phyloP scores from a whole-genome alignment of 768 basidiomycete genomes.

The Pholiota microspora region DNA sequence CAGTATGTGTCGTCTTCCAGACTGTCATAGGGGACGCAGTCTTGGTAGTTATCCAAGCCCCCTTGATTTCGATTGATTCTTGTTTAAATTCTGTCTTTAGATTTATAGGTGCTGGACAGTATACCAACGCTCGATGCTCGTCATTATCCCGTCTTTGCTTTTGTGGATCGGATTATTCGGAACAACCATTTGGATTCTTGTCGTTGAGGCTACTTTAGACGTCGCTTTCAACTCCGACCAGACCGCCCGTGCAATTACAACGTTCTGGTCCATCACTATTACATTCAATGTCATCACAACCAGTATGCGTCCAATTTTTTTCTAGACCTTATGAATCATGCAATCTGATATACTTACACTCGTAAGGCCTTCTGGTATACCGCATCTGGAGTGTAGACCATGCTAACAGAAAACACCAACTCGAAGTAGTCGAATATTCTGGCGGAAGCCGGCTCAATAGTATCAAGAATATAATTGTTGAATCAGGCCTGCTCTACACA shows the following conservation, averaged over 20 bases:
- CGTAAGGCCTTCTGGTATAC: constrained; percentile 10
- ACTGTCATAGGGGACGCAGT: constrained; percentile 14
- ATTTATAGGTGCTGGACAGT: constrained; percentile 24
- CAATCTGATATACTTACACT: background rate
- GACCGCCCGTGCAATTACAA: constrained; percentile 1
- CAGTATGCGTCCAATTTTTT: constrained; percentile 6
- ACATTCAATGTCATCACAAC: constrained; percentile 15
- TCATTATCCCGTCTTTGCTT: constrained; percentile 13
- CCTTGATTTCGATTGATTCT: background rate
- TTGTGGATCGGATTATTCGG: constrained; percentile 19
- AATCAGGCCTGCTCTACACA: constrained; percentile 28
- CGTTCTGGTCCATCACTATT: constrained; percentile 16
- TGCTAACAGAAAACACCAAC: background rate
- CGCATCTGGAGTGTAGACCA: constrained; percentile 11
- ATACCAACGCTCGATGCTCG: constrained; percentile 15
- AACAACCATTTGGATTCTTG: constrained; percentile 2
- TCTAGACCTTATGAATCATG: background rate
- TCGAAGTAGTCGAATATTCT: background rate
- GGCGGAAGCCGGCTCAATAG: background rate
- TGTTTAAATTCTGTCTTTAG: background rate
- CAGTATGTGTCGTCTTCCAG: constrained; percentile 2
- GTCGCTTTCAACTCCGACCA: constrained; percentile 2
- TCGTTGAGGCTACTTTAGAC: constrained; percentile 4
- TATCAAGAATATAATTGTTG: constrained; percentile 26
- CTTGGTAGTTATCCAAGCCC: constrained; percentile 1